Evolutionary conservation across 2,329 filamentous ascomycete species (phyloP).

Genomic region (Penicillium polonicum): DNA sequence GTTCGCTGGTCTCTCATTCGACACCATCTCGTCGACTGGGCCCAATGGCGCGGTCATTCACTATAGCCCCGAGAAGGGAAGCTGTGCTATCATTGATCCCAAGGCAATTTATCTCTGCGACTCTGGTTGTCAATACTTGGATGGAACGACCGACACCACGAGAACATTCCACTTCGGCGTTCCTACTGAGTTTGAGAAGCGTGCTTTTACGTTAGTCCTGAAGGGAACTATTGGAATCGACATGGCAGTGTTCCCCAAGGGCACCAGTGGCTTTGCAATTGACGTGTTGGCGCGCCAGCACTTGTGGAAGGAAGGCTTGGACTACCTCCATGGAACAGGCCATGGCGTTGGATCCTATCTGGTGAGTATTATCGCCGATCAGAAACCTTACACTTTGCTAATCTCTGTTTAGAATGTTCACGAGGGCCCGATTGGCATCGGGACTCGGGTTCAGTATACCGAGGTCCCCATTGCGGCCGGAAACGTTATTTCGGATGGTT

Average conservation of each 20-base stretch:
- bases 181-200: conserved; percentile 78
- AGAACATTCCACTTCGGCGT: conserved; percentile 88
- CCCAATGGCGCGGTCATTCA: conserved; percentile 93
- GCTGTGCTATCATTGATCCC: conserved; percentile 80
- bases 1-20: conserved; percentile 88
- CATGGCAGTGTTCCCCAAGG: conserved; percentile 84
- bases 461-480: conserved; percentile 88
- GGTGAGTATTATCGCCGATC: conserved; percentile 24
- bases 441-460: conserved; percentile 84
- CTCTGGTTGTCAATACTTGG: conserved; percentile 92
- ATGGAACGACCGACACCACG: conserved; percentile 95
- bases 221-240: conserved; percentile 93
- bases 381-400: conserved; percentile 9
- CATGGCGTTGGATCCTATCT: conserved; percentile 93
- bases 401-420: conserved; percentile 70
- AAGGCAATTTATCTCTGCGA: conserved; percentile 90
- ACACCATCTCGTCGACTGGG: conserved; percentile 93
- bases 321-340: conserved; percentile 94
- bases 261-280: conserved; percentile 88
- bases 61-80: conserved; percentile 82
- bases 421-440: conserved; percentile 94
- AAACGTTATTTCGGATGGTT: conserved; percentile 84
- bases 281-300: conserved; percentile 86
- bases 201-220: conserved; percentile 88
- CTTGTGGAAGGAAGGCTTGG: conserved; percentile 87